Evolutionary conservation across 2,329 filamentous ascomycete genomes (phyloP).

Genomic region (Pseudogymnoascus sp.): DNA sequence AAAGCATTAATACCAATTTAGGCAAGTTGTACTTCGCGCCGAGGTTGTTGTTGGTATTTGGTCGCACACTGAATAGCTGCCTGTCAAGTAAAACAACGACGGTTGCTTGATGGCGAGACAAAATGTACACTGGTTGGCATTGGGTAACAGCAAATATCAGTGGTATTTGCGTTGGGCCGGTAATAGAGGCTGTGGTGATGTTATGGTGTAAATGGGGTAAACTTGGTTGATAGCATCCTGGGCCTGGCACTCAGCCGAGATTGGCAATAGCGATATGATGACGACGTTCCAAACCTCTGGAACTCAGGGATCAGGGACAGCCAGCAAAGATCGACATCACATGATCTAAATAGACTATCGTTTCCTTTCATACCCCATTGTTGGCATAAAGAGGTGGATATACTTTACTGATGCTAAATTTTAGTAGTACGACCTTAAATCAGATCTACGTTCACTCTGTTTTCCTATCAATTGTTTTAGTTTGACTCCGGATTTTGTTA

Average conservation of each 20-base stretch:
- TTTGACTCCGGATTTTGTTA: background rate
- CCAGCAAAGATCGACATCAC: background rate
- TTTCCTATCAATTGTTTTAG: background rate
- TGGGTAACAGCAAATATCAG: background rate
- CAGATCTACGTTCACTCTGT: background rate
- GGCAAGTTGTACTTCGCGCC: background rate
- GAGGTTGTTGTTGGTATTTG: background rate
- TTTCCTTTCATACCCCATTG: background rate
- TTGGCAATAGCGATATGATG: slow-evolving; percentile 7
- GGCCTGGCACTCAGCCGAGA: slow-evolving; percentile 6
- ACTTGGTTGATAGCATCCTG: background rate
- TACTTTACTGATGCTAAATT: background rate
- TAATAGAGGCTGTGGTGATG: background rate
- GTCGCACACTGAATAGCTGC: background rate
- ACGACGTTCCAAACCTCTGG: slow-evolving; percentile 1
- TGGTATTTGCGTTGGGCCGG: background rate
- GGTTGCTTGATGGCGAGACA: background rate
- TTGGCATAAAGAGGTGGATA: slow-evolving; percentile 4
- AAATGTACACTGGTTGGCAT: background rate
- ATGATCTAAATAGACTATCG: background rate
- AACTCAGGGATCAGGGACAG: slow-evolving; percentile 1
- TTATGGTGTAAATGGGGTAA: slow-evolving; percentile 6
- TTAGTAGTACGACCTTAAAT: background rate
- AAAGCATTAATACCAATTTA: slow-evolving; percentile 4
- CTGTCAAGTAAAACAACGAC: background rate